Conservation (phyloP, 345 rosid genomes). For the Brassica cretica region DNA sequence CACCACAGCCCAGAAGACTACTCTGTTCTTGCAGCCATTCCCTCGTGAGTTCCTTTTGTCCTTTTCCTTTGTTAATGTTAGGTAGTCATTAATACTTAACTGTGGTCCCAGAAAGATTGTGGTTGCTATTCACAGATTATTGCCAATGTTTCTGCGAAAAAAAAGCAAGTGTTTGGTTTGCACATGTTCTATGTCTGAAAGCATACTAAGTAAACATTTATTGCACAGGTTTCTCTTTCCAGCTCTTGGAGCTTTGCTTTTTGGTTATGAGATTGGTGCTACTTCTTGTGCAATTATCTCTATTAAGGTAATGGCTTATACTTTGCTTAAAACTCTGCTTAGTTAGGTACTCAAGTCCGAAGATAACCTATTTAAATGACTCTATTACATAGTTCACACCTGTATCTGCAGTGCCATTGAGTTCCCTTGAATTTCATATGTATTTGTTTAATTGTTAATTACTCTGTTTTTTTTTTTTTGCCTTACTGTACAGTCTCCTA, state of each 20-base stretch:
- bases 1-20: conserved; percentile 52
- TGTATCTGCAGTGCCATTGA: neutral
- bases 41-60: conserved; percentile 59
- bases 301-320: conserved; percentile 52
- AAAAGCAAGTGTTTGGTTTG: conserved; percentile 18
- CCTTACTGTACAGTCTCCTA: conserved; percentile 68
- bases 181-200: neutral
- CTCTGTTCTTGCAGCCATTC: conserved; percentile 61
- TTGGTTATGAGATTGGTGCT: conserved; percentile 96
- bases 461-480: conserved; percentile 23
- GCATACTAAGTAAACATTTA: conserved; percentile 25
- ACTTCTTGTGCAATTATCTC: conserved; percentile 92
- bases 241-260: conserved; percentile 90
- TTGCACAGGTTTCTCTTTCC: conserved; percentile 92
- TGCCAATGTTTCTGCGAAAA: neutral
- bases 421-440: neutral
- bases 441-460: neutral
- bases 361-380: neutral
- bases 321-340: neutral
- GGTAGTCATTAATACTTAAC: neutral
- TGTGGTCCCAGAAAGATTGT: conserved; percentile 1
- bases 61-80: conserved; percentile 18
- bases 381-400: neutral
- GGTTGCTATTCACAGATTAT: neutral
- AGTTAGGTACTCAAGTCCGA: too few species aligned